These are phyloP conservation scores for Fusarium tanahbumbuense DNA, from an alignment of 2,329 filamentous ascomycete species.

Conservation along the genomic window DNA sequence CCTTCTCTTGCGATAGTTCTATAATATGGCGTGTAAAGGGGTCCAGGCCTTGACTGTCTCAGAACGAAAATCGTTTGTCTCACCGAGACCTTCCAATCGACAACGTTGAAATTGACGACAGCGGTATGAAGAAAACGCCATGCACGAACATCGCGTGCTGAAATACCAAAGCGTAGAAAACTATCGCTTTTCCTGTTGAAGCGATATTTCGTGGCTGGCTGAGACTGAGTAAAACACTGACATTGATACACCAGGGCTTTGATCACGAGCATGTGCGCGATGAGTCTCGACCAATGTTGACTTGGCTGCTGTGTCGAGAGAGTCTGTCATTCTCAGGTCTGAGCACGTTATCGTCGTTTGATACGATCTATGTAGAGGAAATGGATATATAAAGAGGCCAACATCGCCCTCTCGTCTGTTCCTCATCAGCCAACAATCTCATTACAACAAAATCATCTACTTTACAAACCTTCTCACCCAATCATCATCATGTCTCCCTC, in stretches of 20 bases:
- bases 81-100: accelerated
- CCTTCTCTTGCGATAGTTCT: no score
- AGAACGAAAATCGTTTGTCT: no score
- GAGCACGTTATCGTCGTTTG: accelerated
- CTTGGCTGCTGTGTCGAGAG: neutral
- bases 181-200: no score
- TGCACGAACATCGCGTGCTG: no score
- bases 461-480: neutral
- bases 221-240: no score
- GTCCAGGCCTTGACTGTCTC: no score
- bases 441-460: neutral
- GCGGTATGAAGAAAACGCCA: no score
- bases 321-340: accelerated
- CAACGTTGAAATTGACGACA: no score
- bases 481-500: neutral
- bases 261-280: neutral
- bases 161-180: no score
- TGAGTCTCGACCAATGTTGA: neutral
- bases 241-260: neutral
- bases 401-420: neutral
- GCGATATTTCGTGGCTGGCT: no score
- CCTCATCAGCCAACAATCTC: neutral
- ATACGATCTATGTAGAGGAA: neutral
- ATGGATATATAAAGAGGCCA: neutral
- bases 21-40: no score